Conservation (phyloP, 2,329 filamentous ascomycete species). For the Thielaviopsis musarum region DNA sequence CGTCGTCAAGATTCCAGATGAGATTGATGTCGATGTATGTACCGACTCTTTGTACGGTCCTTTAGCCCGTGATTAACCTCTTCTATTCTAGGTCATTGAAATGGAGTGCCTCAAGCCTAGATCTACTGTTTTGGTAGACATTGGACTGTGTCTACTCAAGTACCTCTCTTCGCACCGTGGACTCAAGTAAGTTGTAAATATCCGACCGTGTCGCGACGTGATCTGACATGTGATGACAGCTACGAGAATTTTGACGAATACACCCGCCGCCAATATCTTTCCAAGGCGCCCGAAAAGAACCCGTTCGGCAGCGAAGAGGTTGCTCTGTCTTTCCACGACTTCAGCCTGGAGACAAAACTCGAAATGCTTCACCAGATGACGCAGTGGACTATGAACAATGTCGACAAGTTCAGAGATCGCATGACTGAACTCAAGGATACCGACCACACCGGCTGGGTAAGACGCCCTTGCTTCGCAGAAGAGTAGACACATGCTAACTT, state of each 20-base stretch:
- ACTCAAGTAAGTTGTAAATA: conserved; percentile 50
- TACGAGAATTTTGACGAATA: conserved; percentile 86
- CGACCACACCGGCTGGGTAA: conserved; percentile 73
- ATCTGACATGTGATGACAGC: conserved; percentile 28
- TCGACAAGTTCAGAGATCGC: conserved; percentile 70
- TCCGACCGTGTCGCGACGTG: conserved; percentile 1
- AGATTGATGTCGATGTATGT: conserved; percentile 70
- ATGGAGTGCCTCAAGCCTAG: conserved; percentile 68
- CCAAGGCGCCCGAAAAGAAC: conserved; percentile 64
- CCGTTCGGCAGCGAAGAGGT: conserved; percentile 68
- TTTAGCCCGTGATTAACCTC: not conserved
- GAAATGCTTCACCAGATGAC: conserved; percentile 75
- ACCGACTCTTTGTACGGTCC: not conserved
- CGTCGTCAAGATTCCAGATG: conserved; percentile 75
- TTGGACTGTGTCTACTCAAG: conserved; percentile 78
- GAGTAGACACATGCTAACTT: not conserved
- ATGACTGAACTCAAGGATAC: conserved; percentile 68
- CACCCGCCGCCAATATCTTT: conserved; percentile 68
- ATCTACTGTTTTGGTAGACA: conserved; percentile 58
- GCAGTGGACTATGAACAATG: conserved; percentile 73
- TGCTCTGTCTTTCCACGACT: conserved; percentile 58
- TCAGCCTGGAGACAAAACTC: conserved; percentile 70
- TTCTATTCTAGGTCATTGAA: conserved; percentile 55
- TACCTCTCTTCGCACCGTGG: conserved; percentile 87
- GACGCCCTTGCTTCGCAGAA: conserved; percentile 24